Base-by-base conservation (phyloP, 2,329 filamentous ascomycete species). In the Cytospora mali region DNA sequence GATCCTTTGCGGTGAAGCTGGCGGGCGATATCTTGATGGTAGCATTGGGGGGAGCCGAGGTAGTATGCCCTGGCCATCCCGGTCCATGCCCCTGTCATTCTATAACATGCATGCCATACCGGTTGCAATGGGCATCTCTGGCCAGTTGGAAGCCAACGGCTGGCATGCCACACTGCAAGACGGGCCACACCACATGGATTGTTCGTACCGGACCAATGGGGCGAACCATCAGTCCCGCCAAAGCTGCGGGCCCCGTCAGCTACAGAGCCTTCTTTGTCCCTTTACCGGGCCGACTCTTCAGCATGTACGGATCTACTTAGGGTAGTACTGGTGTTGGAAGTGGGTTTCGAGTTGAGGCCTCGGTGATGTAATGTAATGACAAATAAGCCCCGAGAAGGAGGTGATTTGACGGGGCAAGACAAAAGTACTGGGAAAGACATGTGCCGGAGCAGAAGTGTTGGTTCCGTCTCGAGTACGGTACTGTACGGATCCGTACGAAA, bases 101-200 rank as follows among this genome's bases (percentile, higher is more conserved):
- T n/a, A n/a, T n/a, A n/a, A n/a, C n/a, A n/a, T n/a, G n/a, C n/a
- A n/a, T n/a, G n/a, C n/a, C n/a, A n/a, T n/a, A n/a, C n/a, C n/a
- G n/a, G n/a, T n/a, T n/a, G n/a, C n/a, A n/a, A n/a, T n/a, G n/a
- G n/a, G n/a, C n/a, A 35, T 48, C n/a, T 14, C 5, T 49, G 29
- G n/a, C 58, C 23, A 50, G 59, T 33, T 23, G 11, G n/a, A 23
- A 54, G 35, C 48, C 48, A 28, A 49, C 46, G 35, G 35, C 49
- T 11, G 51, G 50, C 27, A 21, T 46, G 10, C 42, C 42, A 25
- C 23, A 28, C 29, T 49, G 49, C 60, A 27, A 29, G 49, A 35
- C 33, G 16, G 33, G 35, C 58, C 51, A 60, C 39, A 27, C 51
- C 51, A 33, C n/a, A n/a, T n/a, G n/a, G n/a, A n/a, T 58, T 46